Evolutionary conservation across 768 basidiomycete genomes (phyloP).

Genomic region (Russula emetica): DNA sequence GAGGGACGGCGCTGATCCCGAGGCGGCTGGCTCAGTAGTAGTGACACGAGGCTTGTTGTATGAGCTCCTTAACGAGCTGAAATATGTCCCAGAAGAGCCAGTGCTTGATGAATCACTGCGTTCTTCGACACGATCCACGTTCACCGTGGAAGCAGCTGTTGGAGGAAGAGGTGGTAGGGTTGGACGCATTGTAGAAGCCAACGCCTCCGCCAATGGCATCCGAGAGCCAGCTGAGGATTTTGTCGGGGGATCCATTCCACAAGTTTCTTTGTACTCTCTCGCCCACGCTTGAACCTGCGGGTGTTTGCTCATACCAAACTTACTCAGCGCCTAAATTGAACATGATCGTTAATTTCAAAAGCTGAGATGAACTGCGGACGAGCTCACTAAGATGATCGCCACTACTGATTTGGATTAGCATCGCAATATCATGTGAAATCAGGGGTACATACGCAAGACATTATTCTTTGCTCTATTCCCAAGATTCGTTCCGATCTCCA

Average conservation of each 20-base stretch:
- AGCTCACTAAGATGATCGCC: slow-evolving; percentile 55
- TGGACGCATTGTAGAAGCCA: slow-evolving; percentile 10
- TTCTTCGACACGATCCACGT: slow-evolving; percentile 17
- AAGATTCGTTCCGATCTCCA: slow-evolving; percentile 39
- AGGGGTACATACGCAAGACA: slow-evolving; percentile 42
- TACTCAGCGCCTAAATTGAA: slow-evolving; percentile 53
- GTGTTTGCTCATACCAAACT: slow-evolving; percentile 57
- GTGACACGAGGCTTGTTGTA: slow-evolving; percentile 21
- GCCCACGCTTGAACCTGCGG: slow-evolving; percentile 54
- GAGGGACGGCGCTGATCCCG: slow-evolving; percentile 40
- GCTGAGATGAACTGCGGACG: slow-evolving; percentile 30
- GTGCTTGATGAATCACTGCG: slow-evolving; percentile 19
- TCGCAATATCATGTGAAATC: slow-evolving; percentile 25
- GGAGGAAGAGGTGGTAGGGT: slow-evolving; percentile 7
- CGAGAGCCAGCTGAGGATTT: not conserved
- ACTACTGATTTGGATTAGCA: slow-evolving; percentile 55
- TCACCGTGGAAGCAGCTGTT: not conserved
- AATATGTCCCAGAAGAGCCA: slow-evolving; percentile 13
- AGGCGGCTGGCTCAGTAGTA: slow-evolving; percentile 13
- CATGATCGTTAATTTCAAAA: not conserved
- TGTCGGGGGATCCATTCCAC: slow-evolving; percentile 52
- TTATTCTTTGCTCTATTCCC: slow-evolving; percentile 43
- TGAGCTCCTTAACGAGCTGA: slow-evolving; percentile 18
- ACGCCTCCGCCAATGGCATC: slow-evolving; percentile 9
- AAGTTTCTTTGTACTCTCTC: slow-evolving; percentile 58